Evolutionary conservation across 1,139 yeast species (phyloP).

Genomic region (Pneumocystis murina): DNA sequence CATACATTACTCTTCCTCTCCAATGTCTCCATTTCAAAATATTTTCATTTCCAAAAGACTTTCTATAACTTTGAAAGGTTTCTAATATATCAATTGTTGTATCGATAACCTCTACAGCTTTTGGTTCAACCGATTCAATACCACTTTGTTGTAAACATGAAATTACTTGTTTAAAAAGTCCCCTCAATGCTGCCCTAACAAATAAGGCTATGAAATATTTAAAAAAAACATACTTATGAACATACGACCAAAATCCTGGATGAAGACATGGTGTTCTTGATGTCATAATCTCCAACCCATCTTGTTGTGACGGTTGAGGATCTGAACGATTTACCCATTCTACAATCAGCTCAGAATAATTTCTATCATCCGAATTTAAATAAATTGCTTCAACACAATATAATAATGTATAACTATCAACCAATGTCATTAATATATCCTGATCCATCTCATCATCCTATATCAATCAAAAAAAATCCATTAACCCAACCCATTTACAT

Average conservation of each 20-base stretch:
- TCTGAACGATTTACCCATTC: not conserved
- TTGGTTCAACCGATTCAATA: not conserved
- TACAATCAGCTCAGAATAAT: not conserved
- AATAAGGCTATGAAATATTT: not conserved
- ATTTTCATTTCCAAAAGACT: not conserved
- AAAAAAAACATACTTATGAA: not conserved
- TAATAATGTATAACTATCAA: not conserved
- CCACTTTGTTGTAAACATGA: not conserved
- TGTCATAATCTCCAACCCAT: not conserved
- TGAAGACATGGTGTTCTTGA: constrained; percentile 1
- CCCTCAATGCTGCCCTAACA: not conserved
- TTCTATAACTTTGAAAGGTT: not conserved
- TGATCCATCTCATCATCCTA: not conserved
- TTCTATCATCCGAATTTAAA: not conserved
- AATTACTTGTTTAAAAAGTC: not conserved
- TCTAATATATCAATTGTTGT: not conserved
- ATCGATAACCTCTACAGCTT: not conserved
- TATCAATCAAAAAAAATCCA: not conserved
- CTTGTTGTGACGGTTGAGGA: not conserved
- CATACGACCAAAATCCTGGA: constrained; percentile 1
- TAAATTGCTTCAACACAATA: not conserved
- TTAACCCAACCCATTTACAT: not conserved
- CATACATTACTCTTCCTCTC: not conserved
- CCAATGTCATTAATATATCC: constrained; percentile 1
- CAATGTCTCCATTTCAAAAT: not conserved